These are phyloP conservation scores for Apiospora marii DNA, from an alignment of 2,329 filamentous ascomycete genomes.

Conservation along the genomic window DNA sequence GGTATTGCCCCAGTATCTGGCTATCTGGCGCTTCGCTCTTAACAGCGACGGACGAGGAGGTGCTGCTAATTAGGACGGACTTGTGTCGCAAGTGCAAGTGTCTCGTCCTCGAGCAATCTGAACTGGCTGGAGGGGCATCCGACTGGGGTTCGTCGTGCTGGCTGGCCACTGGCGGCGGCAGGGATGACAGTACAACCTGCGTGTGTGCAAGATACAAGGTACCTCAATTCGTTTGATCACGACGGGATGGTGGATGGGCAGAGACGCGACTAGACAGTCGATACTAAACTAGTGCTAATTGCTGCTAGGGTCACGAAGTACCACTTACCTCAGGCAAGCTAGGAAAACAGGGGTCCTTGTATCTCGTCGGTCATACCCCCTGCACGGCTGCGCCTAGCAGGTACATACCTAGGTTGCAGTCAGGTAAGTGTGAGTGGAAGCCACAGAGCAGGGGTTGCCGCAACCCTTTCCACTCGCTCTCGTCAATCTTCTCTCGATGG, in stretches of 20 bases:
- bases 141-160: conserved; percentile 10
- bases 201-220: neutral
- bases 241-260: neutral
- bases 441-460: conserved; percentile 16
- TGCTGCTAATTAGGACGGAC: conserved; percentile 7
- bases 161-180: conserved; percentile 5
- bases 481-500: neutral
- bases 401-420: conserved; percentile 15
- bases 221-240: neutral
- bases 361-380: neutral
- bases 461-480: conserved; percentile 2
- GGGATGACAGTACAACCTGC: neutral
- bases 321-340: neutral
- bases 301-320: neutral
- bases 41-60: neutral
- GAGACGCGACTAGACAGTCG: conserved; percentile 1
- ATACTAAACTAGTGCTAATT: neutral
- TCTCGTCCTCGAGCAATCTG: conserved; percentile 5
- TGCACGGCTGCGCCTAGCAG: conserved; percentile 2
- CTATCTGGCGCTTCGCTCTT: conserved; percentile 17
- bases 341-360: conserved; percentile 18
- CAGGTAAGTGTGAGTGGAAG: neutral
- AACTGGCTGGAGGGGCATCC: conserved; percentile 11
- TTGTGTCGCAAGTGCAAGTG: conserved; percentile 12
- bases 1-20: conserved; percentile 5